These are phyloP conservation scores for Jaenimonas drosophilae DNA, from an alignment of 208 protist genomes.

Conservation along the genomic window DNA sequence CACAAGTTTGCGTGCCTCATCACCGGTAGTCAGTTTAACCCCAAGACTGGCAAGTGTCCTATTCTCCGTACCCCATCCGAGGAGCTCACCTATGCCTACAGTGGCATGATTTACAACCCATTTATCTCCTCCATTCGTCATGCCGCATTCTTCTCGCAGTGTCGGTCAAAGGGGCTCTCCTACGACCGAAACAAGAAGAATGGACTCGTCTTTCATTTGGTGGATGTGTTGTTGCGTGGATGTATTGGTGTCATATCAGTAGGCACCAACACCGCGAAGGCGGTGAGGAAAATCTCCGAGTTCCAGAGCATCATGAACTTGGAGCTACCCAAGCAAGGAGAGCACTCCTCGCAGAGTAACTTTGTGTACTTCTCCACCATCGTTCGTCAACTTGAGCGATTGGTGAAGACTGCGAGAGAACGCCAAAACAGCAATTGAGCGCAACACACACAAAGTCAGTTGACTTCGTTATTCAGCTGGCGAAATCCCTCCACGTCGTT, in stretches of 20 bases:
- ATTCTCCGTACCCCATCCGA: too few species aligned
- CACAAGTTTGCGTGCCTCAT: slow-evolving; percentile 47
- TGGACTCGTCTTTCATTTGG: slow-evolving; percentile 81
- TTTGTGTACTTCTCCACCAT: slow-evolving; percentile 79
- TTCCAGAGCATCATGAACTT: slow-evolving; percentile 78
- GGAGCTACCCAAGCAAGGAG: slow-evolving; percentile 78
- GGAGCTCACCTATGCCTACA: slow-evolving; percentile 69
- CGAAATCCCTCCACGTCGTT: too few species aligned
- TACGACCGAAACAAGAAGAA: slow-evolving; percentile 40
- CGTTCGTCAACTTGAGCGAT: slow-evolving; percentile 56
- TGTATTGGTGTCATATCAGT: slow-evolving; percentile 79
- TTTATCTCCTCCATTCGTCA: slow-evolving; percentile 77
- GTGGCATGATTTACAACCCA: slow-evolving; percentile 83
- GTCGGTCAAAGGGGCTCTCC: slow-evolving; percentile 50
- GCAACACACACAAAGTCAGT: too few species aligned
- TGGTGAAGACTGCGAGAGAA: slow-evolving; percentile 9
- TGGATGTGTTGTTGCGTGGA: slow-evolving; percentile 68
- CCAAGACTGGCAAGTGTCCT: slow-evolving; percentile 11
- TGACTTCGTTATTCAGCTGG: too few species aligned
- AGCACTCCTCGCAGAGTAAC: slow-evolving; percentile 81
- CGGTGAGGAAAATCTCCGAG: slow-evolving; percentile 39
- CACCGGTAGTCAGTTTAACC: slow-evolving; percentile 30
- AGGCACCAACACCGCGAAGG: slow-evolving; percentile 18
- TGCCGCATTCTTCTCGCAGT: slow-evolving; percentile 75
- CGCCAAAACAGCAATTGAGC: too few species aligned